These are phyloP conservation scores for Trypanosoma rangeli DNA, from an alignment of 208 protist genomes.

Conservation along the genomic window DNA sequence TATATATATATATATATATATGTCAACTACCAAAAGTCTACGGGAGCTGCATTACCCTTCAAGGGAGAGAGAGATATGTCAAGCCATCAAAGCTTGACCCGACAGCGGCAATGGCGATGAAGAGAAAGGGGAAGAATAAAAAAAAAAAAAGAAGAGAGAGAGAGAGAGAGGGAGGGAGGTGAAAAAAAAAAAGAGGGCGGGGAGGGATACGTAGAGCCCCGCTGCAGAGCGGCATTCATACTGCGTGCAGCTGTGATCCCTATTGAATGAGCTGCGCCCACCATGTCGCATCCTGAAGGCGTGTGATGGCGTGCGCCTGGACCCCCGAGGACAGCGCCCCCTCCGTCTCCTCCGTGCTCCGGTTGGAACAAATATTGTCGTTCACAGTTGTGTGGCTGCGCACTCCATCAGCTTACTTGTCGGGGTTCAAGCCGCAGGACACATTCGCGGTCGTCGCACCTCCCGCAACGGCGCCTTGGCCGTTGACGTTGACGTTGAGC, in stretches of 20 bases:
- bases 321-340: background rate
- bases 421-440: background rate
- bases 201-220: too few relatives aligned
- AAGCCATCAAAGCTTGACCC: too few relatives aligned
- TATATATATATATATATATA: background rate
- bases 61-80: background rate
- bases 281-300: constrained; percentile 3
- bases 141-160: background rate
- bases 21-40: background rate
- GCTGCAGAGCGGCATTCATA: too few relatives aligned
- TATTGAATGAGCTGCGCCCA: background rate
- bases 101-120: too few relatives aligned
- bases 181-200: background rate
- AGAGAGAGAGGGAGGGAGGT: background rate
- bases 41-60: background rate
- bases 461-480: background rate
- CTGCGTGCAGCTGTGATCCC: background rate
- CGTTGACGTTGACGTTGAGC: background rate
- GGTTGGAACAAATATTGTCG: background rate
- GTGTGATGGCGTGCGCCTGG: background rate
- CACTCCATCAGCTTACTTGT: background rate
- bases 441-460: too few relatives aligned
- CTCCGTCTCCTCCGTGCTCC: background rate
- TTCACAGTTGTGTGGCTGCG: background rate
- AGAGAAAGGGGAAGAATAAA: background rate